Evolutionary conservation across 768 basidiomycete species (phyloP).

Genomic region (Mycena crocata): DNA sequence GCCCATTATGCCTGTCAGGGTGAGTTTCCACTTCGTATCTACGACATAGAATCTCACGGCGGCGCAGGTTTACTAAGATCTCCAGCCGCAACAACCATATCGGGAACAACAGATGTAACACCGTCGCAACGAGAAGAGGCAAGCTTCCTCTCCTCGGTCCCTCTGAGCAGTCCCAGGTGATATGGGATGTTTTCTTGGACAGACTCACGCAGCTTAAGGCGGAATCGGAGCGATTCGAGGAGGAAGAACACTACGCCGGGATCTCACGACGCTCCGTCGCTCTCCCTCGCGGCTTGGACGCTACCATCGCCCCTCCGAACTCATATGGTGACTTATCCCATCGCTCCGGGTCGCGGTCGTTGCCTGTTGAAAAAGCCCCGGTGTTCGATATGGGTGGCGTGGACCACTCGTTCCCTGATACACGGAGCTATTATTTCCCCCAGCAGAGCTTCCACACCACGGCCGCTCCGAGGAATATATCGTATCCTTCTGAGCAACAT

Average conservation of each 20-base stretch:
- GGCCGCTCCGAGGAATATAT: neutral
- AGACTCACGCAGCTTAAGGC: neutral
- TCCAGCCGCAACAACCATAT: conserved; percentile 6
- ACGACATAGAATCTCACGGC: conserved; percentile 1
- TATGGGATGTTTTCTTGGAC: too few relatives aligned
- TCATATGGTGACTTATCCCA: too few relatives aligned
- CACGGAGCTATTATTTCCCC: neutral
- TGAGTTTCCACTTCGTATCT: neutral
- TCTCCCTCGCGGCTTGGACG: too few relatives aligned
- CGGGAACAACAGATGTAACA: neutral
- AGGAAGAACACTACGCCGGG: neutral
- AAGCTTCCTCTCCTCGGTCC: neutral
- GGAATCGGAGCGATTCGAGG: conserved; percentile 10
- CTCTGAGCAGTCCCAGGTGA: neutral
- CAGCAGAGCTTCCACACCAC: neutral
- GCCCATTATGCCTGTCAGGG: conserved; percentile 11
- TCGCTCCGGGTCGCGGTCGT: too few relatives aligned
- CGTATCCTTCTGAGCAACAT: neutral
- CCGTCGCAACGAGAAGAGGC: neutral
- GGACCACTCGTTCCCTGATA: too few relatives aligned
- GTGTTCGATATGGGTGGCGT: too few relatives aligned
- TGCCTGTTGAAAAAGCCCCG: too few relatives aligned
- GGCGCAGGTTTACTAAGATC: neutral
- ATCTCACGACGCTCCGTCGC: too few relatives aligned
- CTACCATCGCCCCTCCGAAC: too few relatives aligned